phyloP scores from a whole-genome alignment of 169 alveolate genomes.

The Perkinsus chesapeaki region DNA sequence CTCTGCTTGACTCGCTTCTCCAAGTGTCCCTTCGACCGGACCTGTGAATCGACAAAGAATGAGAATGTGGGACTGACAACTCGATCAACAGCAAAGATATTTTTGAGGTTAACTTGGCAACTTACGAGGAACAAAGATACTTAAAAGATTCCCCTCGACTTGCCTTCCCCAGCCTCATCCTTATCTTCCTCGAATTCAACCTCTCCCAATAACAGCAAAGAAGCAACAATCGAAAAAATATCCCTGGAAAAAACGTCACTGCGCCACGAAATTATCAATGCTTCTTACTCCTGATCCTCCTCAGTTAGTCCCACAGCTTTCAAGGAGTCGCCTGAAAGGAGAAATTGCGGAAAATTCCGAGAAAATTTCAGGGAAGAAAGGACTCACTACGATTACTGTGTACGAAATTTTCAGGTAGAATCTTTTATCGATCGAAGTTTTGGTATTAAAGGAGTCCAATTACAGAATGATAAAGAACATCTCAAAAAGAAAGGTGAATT shows the following conservation, averaged over 20 bases:
- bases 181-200: constrained; percentile 52
- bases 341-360: no score
- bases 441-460: no score
- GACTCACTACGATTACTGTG: no score
- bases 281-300: neutral
- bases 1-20: neutral
- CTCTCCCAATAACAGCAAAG: constrained; percentile 84
- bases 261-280: neutral
- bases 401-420: no score
- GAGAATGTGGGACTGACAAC: no score
- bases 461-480: no score
- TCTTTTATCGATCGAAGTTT: no score
- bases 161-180: neutral
- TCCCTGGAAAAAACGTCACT: neutral
- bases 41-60: neutral
- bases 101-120: no score
- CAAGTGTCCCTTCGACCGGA: neutral
- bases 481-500: no score
- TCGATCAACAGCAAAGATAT: no score
- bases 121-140: no score
- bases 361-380: no score
- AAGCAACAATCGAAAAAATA: constrained; percentile 71
- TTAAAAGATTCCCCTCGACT: neutral
- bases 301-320: neutral
- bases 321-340: neutral